Conservation (phyloP, 2,329 filamentous ascomycete species). For the Ophiobolus disseminans region DNA sequence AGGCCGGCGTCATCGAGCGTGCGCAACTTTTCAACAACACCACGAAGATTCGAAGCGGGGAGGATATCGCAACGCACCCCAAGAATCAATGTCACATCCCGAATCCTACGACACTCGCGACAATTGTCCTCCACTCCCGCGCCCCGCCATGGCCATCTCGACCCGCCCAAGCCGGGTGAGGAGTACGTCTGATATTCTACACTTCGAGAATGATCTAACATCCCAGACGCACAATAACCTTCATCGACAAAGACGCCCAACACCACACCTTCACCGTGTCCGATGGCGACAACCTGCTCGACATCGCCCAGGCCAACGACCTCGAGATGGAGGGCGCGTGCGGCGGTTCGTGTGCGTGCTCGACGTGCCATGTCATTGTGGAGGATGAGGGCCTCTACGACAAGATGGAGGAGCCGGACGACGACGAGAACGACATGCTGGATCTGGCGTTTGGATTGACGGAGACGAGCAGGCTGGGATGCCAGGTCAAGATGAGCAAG, state of each 20-base stretch:
- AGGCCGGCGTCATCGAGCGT: conserved; percentile 15
- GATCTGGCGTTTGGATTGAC: conserved; percentile 89
- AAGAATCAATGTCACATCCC: neutral
- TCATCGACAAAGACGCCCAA: conserved; percentile 87
- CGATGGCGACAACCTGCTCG: conserved; percentile 89
- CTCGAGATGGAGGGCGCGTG: conserved; percentile 99
- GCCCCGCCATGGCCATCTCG: conserved; percentile 77
- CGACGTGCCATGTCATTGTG: conserved; percentile 91
- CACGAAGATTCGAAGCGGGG: neutral
- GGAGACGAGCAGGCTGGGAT: conserved; percentile 83
- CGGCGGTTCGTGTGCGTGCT: conserved; percentile 91
- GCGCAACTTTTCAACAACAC: conserved; percentile 20
- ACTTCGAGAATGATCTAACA: too few species aligned
- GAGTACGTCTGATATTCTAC: too few species aligned
- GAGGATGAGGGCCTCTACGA: conserved; percentile 76
- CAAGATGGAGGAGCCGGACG: conserved; percentile 65
- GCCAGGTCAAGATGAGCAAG: conserved; percentile 90
- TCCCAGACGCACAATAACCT: conserved; percentile 81
- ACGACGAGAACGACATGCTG: conserved; percentile 61
- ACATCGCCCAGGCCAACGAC: conserved; percentile 93
- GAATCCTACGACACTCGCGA: conserved; percentile 37
- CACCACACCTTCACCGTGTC: conserved; percentile 79
- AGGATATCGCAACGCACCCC: neutral
- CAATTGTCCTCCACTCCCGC: conserved; percentile 71
- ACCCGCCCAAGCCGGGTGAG: conserved; percentile 85